These are phyloP conservation scores for Mycena sp. DNA, from an alignment of 1,284 basidiomycete genomes.

Conservation along the genomic window DNA sequence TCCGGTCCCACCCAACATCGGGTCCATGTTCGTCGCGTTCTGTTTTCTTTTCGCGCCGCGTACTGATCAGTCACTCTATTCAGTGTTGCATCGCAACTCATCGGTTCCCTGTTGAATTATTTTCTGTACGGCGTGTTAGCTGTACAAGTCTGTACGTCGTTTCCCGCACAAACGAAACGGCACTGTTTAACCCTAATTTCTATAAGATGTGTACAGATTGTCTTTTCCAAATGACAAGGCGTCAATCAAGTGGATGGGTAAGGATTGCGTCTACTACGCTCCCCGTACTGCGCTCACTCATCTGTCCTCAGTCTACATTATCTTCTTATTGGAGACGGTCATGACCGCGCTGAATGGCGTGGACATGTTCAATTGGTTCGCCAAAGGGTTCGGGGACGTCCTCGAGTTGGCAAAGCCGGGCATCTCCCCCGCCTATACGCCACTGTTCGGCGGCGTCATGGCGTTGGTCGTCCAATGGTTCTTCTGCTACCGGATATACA, in stretches of 20 bases:
- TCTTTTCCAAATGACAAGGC: constrained; percentile 15
- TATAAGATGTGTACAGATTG: constrained; percentile 1
- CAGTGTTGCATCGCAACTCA: constrained; percentile 8
- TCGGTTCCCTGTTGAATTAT: constrained; percentile 15
- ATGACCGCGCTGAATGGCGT: constrained; percentile 15
- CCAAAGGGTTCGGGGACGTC: constrained; percentile 11
- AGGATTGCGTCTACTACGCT: background rate
- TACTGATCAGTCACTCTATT: background rate
- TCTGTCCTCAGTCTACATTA: background rate
- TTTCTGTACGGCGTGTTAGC: constrained; percentile 15
- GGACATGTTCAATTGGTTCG: constrained; percentile 17
- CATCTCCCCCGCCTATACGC: constrained; percentile 8
- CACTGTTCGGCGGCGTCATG: background rate
- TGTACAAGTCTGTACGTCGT: constrained; percentile 12
- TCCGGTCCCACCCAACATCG: constrained; percentile 7
- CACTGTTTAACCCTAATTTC: too few species aligned
- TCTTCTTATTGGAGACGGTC: constrained; percentile 12
- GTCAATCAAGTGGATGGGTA: constrained; percentile 14
- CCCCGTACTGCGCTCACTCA: background rate
- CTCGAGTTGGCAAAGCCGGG: background rate
- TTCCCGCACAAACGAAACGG: background rate
- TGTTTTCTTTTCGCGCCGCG: background rate
- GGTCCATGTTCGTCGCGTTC: background rate
- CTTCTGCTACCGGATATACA: constrained; percentile 14
- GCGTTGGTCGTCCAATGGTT: constrained; percentile 13